Base-by-base conservation (phyloP, 2,329 filamentous ascomycete species). In the Aspergillus cejpii region DNA sequence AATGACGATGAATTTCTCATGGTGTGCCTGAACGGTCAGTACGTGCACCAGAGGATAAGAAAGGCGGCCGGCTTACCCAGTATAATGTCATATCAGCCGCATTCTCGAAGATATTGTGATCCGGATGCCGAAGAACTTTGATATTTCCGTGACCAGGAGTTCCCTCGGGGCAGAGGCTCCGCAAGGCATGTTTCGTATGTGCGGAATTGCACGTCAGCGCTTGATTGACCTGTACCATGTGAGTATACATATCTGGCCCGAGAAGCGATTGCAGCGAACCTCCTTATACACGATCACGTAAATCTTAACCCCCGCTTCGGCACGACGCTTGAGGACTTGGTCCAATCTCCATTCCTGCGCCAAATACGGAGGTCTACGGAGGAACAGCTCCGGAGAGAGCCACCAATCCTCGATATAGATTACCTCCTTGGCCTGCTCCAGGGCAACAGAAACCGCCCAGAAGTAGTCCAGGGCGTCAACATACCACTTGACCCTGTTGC, bases 391-490 rank as follows among this genome's bases (percentile, higher is more conserved):
- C 1, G 90, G 92, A 3, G 87, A 94, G 11, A 97, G 73, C 92
- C 92, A 97, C 92, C 91, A 98, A 61, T 97, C 92, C 48, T 77
- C 85, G 54, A 98, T 94, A 67, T 97, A 98, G 56, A 98, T 96
- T 37, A 85, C 84, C 68, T 97, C 91, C 60, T 85, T 85, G 28
- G 92, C 92, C 48, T 83, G 77, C 52, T 97, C 90, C n/a, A 97
- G 75, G 0, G 90, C 91, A 26, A 84, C 81, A 0, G 89, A 94
- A 8, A 98, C 89, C 14, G 92, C 84, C 83, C 89, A 95, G 65
- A 92, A 94, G 67, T 98, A 98, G 69, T 97, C 86, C 49, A 89
- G 77, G 2, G 89, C 92, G 63, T 97, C 92, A 8, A 97, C 87
- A 68, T 96, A 97, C 90, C 91, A 98, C 72, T 97, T 97, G 63